Conservation (phyloP, 2,329 filamentous ascomycete species). For the Escovopsis weberi region DNA sequence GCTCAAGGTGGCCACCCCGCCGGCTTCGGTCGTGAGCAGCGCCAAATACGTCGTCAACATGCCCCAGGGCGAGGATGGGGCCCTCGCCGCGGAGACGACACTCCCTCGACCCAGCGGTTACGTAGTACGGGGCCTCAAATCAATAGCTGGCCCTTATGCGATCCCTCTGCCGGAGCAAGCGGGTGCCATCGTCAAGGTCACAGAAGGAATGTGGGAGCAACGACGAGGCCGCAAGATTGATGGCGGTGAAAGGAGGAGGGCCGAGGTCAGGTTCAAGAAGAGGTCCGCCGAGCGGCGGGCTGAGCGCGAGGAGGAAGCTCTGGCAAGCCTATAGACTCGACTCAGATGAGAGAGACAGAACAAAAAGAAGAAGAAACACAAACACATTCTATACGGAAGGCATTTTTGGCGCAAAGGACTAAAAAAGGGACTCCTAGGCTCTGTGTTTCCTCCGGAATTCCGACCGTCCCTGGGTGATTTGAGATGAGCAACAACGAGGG, state of each 20-base stretch:
- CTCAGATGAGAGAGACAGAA: neutral
- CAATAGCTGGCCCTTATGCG: conserved; percentile 63
- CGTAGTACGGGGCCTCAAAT: conserved; percentile 50
- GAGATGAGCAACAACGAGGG: too few species aligned
- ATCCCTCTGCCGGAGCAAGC: conserved; percentile 50
- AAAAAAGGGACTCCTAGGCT: too few species aligned
- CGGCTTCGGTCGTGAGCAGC: conserved; percentile 23
- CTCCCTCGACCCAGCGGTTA: conserved; percentile 30
- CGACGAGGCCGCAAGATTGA: conserved; percentile 82
- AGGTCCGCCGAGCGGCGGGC: conserved; percentile 66
- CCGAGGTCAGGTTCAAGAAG: conserved; percentile 77
- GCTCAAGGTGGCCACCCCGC: conserved; percentile 32
- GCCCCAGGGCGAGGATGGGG: conserved; percentile 27
- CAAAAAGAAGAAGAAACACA: neutral
- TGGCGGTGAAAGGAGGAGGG: conserved; percentile 82
- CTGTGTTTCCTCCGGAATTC: too few species aligned
- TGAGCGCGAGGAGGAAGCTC: conserved; percentile 31
- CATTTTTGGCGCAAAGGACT: too few species aligned
- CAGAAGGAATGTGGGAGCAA: conserved; percentile 89
- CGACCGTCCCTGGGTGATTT: too few species aligned
- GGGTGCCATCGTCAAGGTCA: conserved; percentile 52
- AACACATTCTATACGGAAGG: neutral
- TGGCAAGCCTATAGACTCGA: conserved; percentile 16
- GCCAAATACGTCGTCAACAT: conserved; percentile 42
- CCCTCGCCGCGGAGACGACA: conserved; percentile 8